phyloP scores from a whole-genome alignment of 148 eudicot species.

The Bassia scoparia region DNA sequence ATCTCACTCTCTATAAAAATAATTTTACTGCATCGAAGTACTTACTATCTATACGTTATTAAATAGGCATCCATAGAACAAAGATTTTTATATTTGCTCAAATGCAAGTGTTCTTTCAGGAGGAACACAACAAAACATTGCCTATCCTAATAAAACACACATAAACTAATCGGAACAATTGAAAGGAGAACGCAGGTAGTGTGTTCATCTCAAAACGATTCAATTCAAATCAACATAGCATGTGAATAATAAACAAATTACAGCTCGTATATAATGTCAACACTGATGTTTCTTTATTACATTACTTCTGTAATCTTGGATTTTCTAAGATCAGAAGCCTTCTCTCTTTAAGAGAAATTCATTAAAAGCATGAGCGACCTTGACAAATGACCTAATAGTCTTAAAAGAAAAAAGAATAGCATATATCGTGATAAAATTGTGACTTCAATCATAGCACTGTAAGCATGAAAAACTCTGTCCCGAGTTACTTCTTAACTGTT shows the following conservation, averaged over 20 bases:
- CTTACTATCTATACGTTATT: background rate
- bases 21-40: no score
- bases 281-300: background rate
- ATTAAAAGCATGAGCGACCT: no score
- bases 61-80: background rate
- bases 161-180: background rate
- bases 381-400: slow-evolving; percentile 4
- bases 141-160: background rate
- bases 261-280: background rate
- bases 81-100: background rate
- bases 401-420: background rate
- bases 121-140: background rate
- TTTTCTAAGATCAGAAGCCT: background rate
- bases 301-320: background rate
- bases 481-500: slow-evolving; percentile 78
- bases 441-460: no score
- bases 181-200: background rate
- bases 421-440: no score
- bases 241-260: background rate
- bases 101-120: background rate
- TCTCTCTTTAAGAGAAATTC: no score
- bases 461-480: slow-evolving; percentile 60
- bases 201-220: background rate
- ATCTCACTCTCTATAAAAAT: no score
- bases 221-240: background rate